Evolutionary conservation across 495 filamentous ascomycete species (phyloP), one percentile per base, ranked within the genome.

Genomic region (Aspergillus cristatus): DNA sequence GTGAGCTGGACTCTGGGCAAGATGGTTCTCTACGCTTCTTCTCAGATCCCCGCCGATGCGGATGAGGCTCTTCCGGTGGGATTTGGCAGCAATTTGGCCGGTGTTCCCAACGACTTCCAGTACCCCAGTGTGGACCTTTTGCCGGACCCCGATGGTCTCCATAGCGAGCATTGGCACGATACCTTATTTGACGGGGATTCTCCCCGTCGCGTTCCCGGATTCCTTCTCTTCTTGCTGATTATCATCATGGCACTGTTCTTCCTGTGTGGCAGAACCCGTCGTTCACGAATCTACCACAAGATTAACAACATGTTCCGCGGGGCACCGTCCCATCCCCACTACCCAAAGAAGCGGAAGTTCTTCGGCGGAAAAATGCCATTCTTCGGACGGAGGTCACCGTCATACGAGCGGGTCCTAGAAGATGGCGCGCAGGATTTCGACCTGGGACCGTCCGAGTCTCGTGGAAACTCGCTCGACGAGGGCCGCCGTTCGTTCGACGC

Each of bases 1-100:
- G 84, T 99, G n/a, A 93, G 85, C 63, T 99, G 91, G 91, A 97
- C 91, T 0, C 65, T 99, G 0, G 91, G 91, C 2, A 94, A 95
- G 60, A 96, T 97, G 70, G 79, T 97, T n/a, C 75, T 99, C 14
- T 99, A 97, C 48, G 91, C 90, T 0, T 79, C 91, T 6, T 88
- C 85, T 5, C 86, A 96, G 57, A 71, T 97, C 12, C 81, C 82
- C 1, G 70, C 83, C 0, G 63, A 70, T 8, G 60, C 64, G 2
- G 61, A 71, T 18, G 68, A 79, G 34, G 58, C 65, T 6, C 65
- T 84, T 5, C 83, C 86, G 0, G 93, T 99, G 7, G 91, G 91
- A 1, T 97, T 97, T 52, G 91, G 91, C 29, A 82, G 74, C 63
- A 97, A 99, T 51, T 53, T 64, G 36, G 63, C 69, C 10, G 74